Percentiles rank a stretch among this genome's conserved stretches.
phyloP scores from a whole-genome alignment of 148 eudicot species.

The Arbutus unedo region DNA sequence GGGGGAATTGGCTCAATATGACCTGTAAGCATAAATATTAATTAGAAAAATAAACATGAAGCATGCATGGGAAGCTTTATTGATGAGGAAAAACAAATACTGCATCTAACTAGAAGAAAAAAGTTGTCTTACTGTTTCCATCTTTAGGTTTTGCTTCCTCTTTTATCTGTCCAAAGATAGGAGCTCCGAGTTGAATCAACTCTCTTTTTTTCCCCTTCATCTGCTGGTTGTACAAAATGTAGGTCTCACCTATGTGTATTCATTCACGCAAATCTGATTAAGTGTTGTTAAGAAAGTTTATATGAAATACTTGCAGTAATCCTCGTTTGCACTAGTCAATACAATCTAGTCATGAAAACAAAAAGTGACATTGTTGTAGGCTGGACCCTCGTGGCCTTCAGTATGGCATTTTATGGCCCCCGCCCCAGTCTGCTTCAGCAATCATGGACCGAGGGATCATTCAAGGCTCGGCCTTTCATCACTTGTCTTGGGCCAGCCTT shows the following conservation, averaged over 20 bases:
- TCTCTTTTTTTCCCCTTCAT: slow-evolving; percentile 83
- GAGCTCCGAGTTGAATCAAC: slow-evolving; percentile 86
- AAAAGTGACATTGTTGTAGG: no score
- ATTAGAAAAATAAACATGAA: slow-evolving; percentile 1
- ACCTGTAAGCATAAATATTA: slow-evolving; percentile 39
- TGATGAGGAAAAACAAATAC: neutral
- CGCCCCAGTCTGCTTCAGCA: neutral
- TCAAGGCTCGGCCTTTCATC: neutral
- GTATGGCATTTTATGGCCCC: no score
- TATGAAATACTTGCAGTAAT: neutral
- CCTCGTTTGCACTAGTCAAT: neutral
- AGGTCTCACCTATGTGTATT: slow-evolving; percentile 71
- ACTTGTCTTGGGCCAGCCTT: neutral
- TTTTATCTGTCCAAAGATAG: slow-evolving; percentile 70
- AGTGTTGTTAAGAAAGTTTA: neutral
- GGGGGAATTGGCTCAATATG: slow-evolving; percentile 73
- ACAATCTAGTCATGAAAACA: neutral
- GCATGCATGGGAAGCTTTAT: neutral
- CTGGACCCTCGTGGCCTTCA: no score
- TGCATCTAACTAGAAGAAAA: neutral
- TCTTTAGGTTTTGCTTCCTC: slow-evolving; percentile 46
- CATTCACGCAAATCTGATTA: slow-evolving; percentile 11
- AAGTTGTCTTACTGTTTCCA: slow-evolving; percentile 48
- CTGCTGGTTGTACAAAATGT: slow-evolving; percentile 76
- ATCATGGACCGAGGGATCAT: neutral